These are phyloP conservation scores for Mucor sp. DNA, from an alignment of 371 early-diverging fungal species.

Conservation along the genomic window DNA sequence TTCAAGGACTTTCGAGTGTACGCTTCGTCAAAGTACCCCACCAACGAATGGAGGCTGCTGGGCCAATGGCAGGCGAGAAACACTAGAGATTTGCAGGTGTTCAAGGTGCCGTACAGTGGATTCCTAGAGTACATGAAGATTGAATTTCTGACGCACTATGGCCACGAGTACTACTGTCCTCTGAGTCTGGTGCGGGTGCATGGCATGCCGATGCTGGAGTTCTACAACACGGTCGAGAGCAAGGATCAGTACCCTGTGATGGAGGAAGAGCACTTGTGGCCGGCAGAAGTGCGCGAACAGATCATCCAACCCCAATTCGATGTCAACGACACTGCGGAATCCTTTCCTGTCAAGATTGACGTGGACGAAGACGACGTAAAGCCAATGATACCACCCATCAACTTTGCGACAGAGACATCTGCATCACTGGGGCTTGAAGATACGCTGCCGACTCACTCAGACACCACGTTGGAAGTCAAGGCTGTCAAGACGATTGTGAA, in stretches of 20 bases:
- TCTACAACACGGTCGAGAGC: slow-evolving; percentile 71
- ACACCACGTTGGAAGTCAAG: not conserved
- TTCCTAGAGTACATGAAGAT: slow-evolving; percentile 89
- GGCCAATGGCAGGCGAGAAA: slow-evolving; percentile 86
- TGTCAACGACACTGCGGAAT: slow-evolving; percentile 27
- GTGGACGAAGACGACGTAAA: slow-evolving; percentile 13
- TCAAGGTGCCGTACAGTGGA: slow-evolving; percentile 68
- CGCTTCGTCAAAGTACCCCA: slow-evolving; percentile 83
- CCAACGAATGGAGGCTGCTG: slow-evolving; percentile 78
- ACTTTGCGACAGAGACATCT: not conserved
- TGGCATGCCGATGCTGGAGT: slow-evolving; percentile 93
- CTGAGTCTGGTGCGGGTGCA: slow-evolving; percentile 85
- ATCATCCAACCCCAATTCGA: slow-evolving; percentile 37
- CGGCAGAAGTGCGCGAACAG: slow-evolving; percentile 40
- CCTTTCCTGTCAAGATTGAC: slow-evolving; percentile 17
- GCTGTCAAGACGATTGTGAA: not conserved
- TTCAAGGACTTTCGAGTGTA: slow-evolving; percentile 86
- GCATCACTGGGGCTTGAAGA: not conserved
- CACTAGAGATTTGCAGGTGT: slow-evolving; percentile 81
- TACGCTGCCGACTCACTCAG: not conserved
- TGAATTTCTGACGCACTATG: slow-evolving; percentile 89
- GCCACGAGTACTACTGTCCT: slow-evolving; percentile 94
- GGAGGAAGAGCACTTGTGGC: slow-evolving; percentile 41
- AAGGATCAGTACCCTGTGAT: slow-evolving; percentile 34
- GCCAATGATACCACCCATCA: slow-evolving; percentile 16